Percentiles rank a stretch among this genome's conserved stretches.
Evolutionary conservation across 352 stramenopile species (phyloP).

Genomic region (Pythium dissotocum): DNA sequence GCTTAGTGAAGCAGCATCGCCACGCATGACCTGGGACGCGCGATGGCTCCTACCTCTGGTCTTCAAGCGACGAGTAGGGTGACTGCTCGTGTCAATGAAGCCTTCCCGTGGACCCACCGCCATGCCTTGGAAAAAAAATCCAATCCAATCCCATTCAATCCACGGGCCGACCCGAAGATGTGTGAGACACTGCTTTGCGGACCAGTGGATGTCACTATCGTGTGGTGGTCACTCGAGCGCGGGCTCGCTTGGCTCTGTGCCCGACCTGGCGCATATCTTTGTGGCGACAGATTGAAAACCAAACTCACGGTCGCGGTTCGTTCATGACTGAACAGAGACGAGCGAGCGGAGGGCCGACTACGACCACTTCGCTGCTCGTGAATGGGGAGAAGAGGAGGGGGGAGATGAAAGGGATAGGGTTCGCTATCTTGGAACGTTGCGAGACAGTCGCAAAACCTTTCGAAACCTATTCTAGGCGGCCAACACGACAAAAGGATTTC

Average conservation of each 20-base stretch:
- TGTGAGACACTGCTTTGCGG: conserved; percentile 23
- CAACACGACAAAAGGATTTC: neutral
- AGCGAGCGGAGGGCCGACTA: neutral
- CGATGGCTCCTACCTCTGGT: neutral
- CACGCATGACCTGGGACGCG: conserved; percentile 1
- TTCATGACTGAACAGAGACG: neutral
- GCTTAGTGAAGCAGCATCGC: neutral
- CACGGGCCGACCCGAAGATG: conserved; percentile 10
- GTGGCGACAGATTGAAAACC: conserved; percentile 2
- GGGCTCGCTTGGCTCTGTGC: conserved; percentile 24
- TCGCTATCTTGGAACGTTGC: neutral
- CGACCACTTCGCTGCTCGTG: neutral
- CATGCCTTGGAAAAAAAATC: conserved; percentile 1
- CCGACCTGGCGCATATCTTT: conserved; percentile 22
- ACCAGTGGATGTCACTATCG: conserved; percentile 11
- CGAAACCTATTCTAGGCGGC: neutral
- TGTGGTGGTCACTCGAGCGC: neutral
- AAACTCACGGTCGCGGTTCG: neutral
- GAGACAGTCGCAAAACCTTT: neutral
- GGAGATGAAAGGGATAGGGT: neutral
- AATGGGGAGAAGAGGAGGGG: neutral
- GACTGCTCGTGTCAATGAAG: conserved; percentile 9
- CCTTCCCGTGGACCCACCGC: neutral
- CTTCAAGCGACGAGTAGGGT: neutral
- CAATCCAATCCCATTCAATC: neutral